Conservation (phyloP, 257 asterid species). For the Echium plantagineum region DNA sequence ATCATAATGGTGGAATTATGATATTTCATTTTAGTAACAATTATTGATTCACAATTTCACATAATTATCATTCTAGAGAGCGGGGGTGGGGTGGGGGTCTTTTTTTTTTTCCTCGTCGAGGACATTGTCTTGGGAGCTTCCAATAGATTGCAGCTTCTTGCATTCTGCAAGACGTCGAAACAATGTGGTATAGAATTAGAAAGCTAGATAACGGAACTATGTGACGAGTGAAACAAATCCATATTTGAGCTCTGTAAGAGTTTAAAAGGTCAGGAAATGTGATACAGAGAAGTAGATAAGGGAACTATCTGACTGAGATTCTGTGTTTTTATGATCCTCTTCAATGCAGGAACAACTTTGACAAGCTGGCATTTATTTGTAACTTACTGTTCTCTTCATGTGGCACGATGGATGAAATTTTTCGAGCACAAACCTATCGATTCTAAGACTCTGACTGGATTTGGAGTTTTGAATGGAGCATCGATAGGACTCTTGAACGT, state of each 20-base stretch:
- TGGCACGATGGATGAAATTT: constrained; percentile 69
- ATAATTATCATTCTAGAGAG: no score
- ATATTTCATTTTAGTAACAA: not conserved
- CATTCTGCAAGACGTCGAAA: not conserved
- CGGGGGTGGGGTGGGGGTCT: no score
- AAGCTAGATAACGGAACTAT: no score
- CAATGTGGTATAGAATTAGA: no score
- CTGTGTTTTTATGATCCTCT: not conserved
- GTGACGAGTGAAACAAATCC: no score
- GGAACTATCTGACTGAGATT: not conserved
- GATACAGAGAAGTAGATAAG: not conserved
- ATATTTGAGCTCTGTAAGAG: no score
- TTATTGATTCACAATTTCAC: no score
- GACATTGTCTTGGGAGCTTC: no score
- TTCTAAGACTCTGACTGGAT: constrained; percentile 76
- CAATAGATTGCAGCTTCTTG: not conserved
- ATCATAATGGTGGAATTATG: not conserved
- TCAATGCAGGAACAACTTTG: constrained; percentile 63
- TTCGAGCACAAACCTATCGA: constrained; percentile 95
- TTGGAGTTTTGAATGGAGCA: constrained; percentile 78
- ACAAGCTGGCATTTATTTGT: constrained; percentile 97
- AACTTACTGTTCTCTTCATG: constrained; percentile 82
- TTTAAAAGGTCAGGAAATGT: no score
- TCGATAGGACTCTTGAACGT: constrained; percentile 86
- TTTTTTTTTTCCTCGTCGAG: no score